Evolutionary conservation across 2,329 filamentous ascomycete species (phyloP).

Genomic region (Xylaria sp.): DNA sequence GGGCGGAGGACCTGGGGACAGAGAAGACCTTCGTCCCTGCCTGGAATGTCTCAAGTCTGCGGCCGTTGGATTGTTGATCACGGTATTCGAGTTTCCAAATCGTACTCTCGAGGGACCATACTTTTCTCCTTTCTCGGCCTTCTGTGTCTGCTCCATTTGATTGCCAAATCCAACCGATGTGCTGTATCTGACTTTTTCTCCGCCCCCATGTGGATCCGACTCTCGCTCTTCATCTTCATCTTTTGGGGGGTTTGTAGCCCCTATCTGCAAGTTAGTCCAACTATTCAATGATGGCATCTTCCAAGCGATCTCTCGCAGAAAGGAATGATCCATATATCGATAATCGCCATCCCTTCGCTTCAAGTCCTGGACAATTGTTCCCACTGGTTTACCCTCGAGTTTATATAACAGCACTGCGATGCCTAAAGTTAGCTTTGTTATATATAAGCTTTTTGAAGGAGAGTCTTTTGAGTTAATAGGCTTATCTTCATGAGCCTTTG

Average conservation of each 20-base stretch:
- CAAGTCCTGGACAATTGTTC: conserved; percentile 11
- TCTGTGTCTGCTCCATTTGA: not conserved
- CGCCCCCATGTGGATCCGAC: not conserved
- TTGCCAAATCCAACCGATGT: not conserved
- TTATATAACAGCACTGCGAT: conserved; percentile 14
- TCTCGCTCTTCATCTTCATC: not conserved
- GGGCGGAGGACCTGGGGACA: not conserved
- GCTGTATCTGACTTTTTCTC: not conserved
- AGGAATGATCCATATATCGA: conserved; percentile 10
- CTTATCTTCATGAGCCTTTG: too few species aligned
- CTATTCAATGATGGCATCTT: conserved; percentile 4
- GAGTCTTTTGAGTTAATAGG: too few species aligned
- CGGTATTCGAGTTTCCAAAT: not conserved
- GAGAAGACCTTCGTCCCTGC: not conserved
- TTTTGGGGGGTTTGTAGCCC: not conserved
- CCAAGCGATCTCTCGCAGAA: conserved; percentile 8
- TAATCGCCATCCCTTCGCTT: conserved; percentile 18
- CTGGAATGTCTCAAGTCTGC: not conserved
- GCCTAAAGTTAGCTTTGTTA: not conserved
- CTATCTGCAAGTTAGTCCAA: conserved; percentile 8
- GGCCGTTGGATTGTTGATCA: not conserved
- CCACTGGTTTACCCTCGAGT: conserved; percentile 12
- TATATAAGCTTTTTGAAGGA: not conserved
- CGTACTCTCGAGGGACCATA: not conserved
- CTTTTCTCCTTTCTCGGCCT: not conserved